Evolutionary conservation across 1,284 basidiomycete species (phyloP), one percentile per base, ranked within the genome.

Genomic region (Fomitopsis pinicola): DNA sequence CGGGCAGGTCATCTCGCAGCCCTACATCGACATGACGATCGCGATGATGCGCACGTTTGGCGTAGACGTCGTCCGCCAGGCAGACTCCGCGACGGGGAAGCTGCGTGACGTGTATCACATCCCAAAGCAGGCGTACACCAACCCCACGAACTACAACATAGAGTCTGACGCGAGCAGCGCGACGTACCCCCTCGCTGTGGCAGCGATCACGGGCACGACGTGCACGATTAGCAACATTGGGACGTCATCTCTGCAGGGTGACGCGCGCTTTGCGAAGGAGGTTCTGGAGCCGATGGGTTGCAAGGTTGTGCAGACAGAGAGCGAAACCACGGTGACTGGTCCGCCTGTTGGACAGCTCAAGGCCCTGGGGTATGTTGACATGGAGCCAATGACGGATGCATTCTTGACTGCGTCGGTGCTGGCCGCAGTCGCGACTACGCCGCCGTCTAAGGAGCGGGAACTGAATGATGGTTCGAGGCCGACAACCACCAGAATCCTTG

Each of bases 381-480:
- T 99, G 97, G 95, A 98, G 77, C 88, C 91, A n/a, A 99, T 99
- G 97, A 99, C 97, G 10, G 97, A 99, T 73, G 97, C 96, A 6
- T 99, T 99, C 81, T 84, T 99, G 75, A 98, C 96, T 0, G 97
- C 97, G 1, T 91, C 87, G 8, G 95, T 91, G 2, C 79, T 99
- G 17, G 94, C 95, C 56, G 96, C 97, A 59, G 92, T 97, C 26
- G 94, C 94, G 0, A 78, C 77, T 40, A 78, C 80, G 14, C 86
- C 78, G 54, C 79, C 80, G 14, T 66, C 79, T 8, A 67, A 71
- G 30, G 75, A 71, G 8, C 71, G 78, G 9, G 64, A 72, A 42
- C 70, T 80, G 1, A 55, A 54, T 38, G 76, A 71, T 65, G 75
- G 70, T 57, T 74, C 67, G 28, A 63, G 61, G 62, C 68, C 72